A percentile compares a stretch with the other conserved stretches of the same genome.
These are phyloP conservation scores for Auricularia sp. DNA, from an alignment of 768 basidiomycete species.

Conservation along the genomic window DNA sequence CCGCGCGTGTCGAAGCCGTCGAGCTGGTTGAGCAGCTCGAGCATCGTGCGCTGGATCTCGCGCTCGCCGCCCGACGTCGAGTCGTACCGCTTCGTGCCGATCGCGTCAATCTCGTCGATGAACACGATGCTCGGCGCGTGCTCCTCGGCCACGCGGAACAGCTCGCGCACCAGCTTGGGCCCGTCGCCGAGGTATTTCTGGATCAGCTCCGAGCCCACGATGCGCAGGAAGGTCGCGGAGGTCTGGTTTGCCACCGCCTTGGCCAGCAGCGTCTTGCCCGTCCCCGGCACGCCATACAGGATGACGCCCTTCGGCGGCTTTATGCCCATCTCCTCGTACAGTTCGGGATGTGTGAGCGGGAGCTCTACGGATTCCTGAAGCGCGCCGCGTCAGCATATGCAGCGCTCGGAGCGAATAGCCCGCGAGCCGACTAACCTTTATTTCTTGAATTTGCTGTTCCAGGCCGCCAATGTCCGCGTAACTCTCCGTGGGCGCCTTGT, in stretches of 20 bases:
- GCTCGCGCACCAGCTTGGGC: constrained; percentile 92
- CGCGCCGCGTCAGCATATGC: not conserved
- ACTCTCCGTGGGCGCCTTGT: constrained; percentile 97
- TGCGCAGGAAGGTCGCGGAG: constrained; percentile 93
- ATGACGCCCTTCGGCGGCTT: constrained; percentile 99
- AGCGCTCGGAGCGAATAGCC: constrained; percentile 5
- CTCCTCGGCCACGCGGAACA: constrained; percentile 96
- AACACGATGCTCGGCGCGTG: constrained; percentile 98
- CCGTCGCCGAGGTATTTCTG: constrained; percentile 99
- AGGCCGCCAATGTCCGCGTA: constrained; percentile 98
- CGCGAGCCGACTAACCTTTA: constrained; percentile 88
- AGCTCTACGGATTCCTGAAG: constrained; percentile 91
- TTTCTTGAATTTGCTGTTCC: constrained; percentile 96
- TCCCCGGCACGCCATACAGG: constrained; percentile 95
- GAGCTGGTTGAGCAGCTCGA: constrained; percentile 95
- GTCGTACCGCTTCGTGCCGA: constrained; percentile 99
- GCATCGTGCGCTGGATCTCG: constrained; percentile 98
- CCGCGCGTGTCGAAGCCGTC: constrained; percentile 99
- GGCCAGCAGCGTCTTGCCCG: constrained; percentile 94
- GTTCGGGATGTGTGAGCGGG: constrained; percentile 92
- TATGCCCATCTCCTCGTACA: constrained; percentile 99
- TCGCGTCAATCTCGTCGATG: constrained; percentile 98
- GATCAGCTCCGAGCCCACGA: constrained; percentile 95
- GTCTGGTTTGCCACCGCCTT: constrained; percentile 98
- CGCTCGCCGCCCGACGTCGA: constrained; percentile 98